Conservation (phyloP, 2,329 filamentous ascomycete species). For the Cryphonectria carpinicola region DNA sequence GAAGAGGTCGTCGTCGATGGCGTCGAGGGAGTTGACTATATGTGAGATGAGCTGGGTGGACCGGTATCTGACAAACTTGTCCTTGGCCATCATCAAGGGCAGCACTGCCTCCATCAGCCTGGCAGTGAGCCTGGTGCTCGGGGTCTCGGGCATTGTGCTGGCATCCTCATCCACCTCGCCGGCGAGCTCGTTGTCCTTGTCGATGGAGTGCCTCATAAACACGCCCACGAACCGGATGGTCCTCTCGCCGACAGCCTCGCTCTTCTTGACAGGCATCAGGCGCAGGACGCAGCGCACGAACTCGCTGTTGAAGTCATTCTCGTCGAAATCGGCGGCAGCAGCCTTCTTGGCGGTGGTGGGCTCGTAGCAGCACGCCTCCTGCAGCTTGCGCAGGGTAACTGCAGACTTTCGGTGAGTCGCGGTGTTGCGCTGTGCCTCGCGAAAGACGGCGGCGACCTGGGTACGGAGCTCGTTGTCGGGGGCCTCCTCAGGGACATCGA, state of each 20-base stretch:
- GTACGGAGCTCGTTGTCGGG: slow-evolving; percentile 71
- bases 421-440: slow-evolving; percentile 84
- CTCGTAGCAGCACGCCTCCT: slow-evolving; percentile 80
- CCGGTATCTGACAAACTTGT: slow-evolving; percentile 89
- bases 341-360: slow-evolving; percentile 56
- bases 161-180: slow-evolving; percentile 69
- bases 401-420: slow-evolving; percentile 89
- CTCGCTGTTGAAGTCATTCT: slow-evolving; percentile 86
- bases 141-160: slow-evolving; percentile 77
- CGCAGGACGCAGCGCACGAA: slow-evolving; percentile 81
- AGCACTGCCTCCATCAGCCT: slow-evolving; percentile 74
- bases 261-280: slow-evolving; percentile 87
- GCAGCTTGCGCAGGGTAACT: slow-evolving; percentile 85
- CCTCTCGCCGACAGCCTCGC: slow-evolving; percentile 84
- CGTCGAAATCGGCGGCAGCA: slow-evolving; percentile 70
- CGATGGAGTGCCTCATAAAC: slow-evolving; percentile 75
- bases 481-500: slow-evolving; percentile 71
- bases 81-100: slow-evolving; percentile 80
- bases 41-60: slow-evolving; percentile 89
- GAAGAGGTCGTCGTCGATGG: slow-evolving; percentile 91
- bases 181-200: slow-evolving; percentile 72
- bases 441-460: slow-evolving; percentile 74
- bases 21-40: slow-evolving; percentile 88
- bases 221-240: slow-evolving; percentile 84
- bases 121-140: slow-evolving; percentile 77